These are phyloP conservation scores for Wallacemonas sp. DNA, from an alignment of 208 protist species.

Conservation along the genomic window DNA sequence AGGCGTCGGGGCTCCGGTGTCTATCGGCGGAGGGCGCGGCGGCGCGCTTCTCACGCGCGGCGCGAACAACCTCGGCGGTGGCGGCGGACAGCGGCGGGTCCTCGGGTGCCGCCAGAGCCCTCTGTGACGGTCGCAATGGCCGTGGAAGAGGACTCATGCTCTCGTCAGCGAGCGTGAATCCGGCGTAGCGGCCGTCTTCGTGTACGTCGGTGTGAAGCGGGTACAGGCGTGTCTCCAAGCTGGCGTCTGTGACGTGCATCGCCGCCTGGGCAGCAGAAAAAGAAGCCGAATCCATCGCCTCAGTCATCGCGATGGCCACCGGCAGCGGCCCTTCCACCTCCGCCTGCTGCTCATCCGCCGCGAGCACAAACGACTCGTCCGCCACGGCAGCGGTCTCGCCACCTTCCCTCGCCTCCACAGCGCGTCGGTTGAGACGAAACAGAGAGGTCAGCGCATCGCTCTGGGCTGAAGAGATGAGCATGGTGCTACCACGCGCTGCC, in stretches of 20 bases:
- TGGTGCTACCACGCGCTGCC: conserved; percentile 5
- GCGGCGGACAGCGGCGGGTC: conserved; percentile 5
- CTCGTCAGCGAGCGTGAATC: conserved; percentile 13
- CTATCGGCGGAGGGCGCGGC: not conserved
- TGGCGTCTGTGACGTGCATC: not conserved
- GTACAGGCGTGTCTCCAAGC: conserved; percentile 7
- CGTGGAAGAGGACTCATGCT: conserved; percentile 36
- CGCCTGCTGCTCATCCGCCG: not conserved
- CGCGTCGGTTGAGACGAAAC: conserved; percentile 5
- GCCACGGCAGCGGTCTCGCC: not conserved
- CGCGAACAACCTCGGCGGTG: conserved; percentile 2
- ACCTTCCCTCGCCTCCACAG: not conserved
- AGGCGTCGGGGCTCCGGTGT: not conserved
- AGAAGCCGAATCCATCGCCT: not conserved
- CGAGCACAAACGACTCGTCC: not conserved
- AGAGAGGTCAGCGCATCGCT: conserved; percentile 7
- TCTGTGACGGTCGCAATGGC: conserved; percentile 10
- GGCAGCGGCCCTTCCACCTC: not conserved
- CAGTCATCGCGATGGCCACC: not conserved
- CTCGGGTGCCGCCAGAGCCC: not conserved
- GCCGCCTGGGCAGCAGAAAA: not conserved
- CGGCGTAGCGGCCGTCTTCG: not conserved
- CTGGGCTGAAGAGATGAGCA: conserved; percentile 5
- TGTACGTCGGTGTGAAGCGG: not conserved
- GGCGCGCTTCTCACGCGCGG: conserved; percentile 1